phyloP scores from a whole-genome alignment of 73 alveolate species.

The Blepharisma stoltei region DNA sequence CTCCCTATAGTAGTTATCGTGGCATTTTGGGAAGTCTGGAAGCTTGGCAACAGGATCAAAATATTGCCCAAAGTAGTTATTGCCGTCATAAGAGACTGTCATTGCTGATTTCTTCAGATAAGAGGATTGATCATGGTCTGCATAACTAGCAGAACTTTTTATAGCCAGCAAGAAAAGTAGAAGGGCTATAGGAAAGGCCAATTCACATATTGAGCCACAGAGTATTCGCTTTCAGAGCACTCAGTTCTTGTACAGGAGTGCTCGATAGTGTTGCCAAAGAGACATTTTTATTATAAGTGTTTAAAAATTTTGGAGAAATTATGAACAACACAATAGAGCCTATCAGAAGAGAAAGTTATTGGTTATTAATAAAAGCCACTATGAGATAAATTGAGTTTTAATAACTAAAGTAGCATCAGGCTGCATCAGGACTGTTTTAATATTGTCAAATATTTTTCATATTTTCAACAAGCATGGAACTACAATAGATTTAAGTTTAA shows the following conservation, averaged over 20 bases:
- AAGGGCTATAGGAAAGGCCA: slow-evolving; percentile 57
- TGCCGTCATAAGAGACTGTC: background rate
- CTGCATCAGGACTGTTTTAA: too few species aligned
- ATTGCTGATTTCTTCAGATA: background rate
- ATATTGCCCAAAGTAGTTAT: background rate
- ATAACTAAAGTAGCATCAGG: too few species aligned
- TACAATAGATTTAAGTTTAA: too few species aligned
- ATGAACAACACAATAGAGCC: too few species aligned
- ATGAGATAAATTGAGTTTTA: too few species aligned
- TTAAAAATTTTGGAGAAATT: too few species aligned
- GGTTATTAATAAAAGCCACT: too few species aligned
- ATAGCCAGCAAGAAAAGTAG: slow-evolving; percentile 25
- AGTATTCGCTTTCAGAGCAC: slow-evolving; percentile 58
- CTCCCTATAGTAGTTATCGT: background rate
- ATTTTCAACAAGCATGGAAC: too few species aligned
- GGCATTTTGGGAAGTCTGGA: background rate
- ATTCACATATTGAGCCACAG: slow-evolving; percentile 61
- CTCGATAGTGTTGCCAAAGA: slow-evolving; percentile 39
- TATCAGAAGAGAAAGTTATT: too few species aligned
- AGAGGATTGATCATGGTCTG: slow-evolving; percentile 8
- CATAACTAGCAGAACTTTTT: background rate
- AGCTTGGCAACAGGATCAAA: background rate
- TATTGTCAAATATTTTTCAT: too few species aligned
- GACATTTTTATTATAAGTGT: background rate
- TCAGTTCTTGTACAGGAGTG: slow-evolving; percentile 72